phyloP scores from a whole-genome alignment of 1,284 basidiomycete species.

The Vanrija sp. region DNA sequence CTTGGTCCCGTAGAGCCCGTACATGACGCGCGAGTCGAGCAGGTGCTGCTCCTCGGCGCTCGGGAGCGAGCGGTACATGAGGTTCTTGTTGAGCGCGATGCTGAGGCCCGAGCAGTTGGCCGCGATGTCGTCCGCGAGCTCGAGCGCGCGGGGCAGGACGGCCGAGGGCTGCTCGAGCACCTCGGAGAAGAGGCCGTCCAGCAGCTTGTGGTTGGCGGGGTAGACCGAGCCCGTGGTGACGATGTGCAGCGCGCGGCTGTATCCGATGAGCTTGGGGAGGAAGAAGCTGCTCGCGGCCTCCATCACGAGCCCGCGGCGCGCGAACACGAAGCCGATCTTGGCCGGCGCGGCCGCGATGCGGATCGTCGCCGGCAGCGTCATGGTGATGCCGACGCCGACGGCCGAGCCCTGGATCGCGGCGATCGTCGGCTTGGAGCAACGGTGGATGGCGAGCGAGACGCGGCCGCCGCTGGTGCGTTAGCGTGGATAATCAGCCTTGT shows the following conservation, averaged over 20 bases:
- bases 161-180: constrained; percentile 3
- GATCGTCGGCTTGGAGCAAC: constrained; percentile 17
- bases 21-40: constrained; percentile 15
- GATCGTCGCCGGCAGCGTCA: constrained; percentile 17
- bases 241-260: constrained; percentile 6
- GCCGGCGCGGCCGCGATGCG: constrained; percentile 15
- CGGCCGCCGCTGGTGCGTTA: constrained; percentile 14
- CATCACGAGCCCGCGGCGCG: constrained; percentile 17
- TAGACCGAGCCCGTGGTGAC: constrained; percentile 11
- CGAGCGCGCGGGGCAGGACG: constrained; percentile 13
- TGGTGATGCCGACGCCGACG: constrained; percentile 18
- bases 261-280: constrained; percentile 15
- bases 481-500: not conserved
- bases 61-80: constrained; percentile 8
- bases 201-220: constrained; percentile 5
- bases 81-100: constrained; percentile 10
- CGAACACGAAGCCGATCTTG: constrained; percentile 17
- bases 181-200: constrained; percentile 17
- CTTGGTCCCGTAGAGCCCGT: constrained; percentile 1
- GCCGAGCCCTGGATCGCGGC: constrained; percentile 14
- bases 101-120: constrained; percentile 8
- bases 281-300: constrained; percentile 17
- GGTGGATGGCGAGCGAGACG: constrained; percentile 13
- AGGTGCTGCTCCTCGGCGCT: constrained; percentile 19
- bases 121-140: constrained; percentile 10